Base-by-base conservation (phyloP, 2,329 filamentous ascomycete genomes). In the Mycogone perniciosa region DNA sequence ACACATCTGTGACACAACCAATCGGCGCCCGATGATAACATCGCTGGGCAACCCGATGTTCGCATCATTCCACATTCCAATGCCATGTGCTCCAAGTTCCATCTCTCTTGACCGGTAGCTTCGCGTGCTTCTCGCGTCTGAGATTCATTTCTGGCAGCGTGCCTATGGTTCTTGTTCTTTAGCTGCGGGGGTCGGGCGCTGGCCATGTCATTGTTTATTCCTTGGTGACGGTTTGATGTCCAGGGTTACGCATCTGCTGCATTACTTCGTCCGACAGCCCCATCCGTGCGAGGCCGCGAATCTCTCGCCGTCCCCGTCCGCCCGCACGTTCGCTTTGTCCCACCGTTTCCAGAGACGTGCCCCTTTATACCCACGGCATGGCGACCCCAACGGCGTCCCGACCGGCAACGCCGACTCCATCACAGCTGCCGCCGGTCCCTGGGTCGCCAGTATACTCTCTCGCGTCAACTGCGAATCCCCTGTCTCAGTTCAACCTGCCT, bases 401-500 rank as follows among this genome's bases (percentile, higher is more conserved):
- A 48, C 65, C 71, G 31, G 68, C 67, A 34, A 77, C 78, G 29
- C 79, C 79, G 33, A 72, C 76, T 33, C 76, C 73, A 7, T 79
- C 77, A n/a, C 73, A 78, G 56, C 69, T 82, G 0, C 80, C 80
- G 13, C 76, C 79, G 1, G 71, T 84, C n/a, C 82, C 82, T 5
- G 68, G 68, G n/a, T 84, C 81, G 13, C 82, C 82, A 38, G 77
- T 81, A 27, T 83, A 79, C 64, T 84, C 82, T 10, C 75, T 82
- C 63, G 79, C 81, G 51, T 83, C 80, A 38, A 85, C 81, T 13
- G 73, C 80, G 33, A 80, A 81, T 59, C 80, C 77, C 5, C 65
- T 82, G 40, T 81, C 80, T 6, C 69, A 76, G 31, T 82, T 77
- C 67, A 78, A 74, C 62, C 72, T 85, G 6, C 80, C 81, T 2